Base-by-base conservation (phyloP, 345 rosid species). In the Populus alba region DNA sequence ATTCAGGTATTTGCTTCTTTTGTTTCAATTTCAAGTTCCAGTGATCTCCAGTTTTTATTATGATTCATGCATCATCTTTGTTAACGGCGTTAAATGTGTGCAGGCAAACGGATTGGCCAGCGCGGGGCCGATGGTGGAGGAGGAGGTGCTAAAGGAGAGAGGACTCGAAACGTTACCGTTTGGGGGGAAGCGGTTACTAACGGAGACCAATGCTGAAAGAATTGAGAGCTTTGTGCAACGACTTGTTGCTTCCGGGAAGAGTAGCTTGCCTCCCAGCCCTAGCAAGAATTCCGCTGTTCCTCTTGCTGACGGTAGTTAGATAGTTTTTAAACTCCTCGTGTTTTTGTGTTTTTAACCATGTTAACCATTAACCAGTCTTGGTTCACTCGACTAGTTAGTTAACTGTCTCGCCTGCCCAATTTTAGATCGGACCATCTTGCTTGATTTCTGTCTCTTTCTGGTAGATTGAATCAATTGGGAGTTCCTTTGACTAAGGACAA, bases 141-240 rank as follows among this genome's bases (percentile, higher is more conserved):
- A 78, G 71, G 89, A 88, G 31, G 88, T 92, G 76, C 66, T 96
- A 83, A 85, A 86, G 83, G 94, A 92, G 85, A 92, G 87, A 81
- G 97, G 94, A 20, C 90, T 92, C 9, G 95, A 92, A 87, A 83
- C 97, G 87, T 83, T 93, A 68, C 95, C 98, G 87, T 92, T 96
- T 83, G 97, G 97, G 79, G 92, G 91, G 78, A 94, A 96, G 88
- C 91, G 94, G 85, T 79, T 92, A 78, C 78, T 91, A 79, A 85
- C 88, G 86, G 99, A 94, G 92, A 96, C 88, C 0, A 94, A 96
- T 89, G 95, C 95, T 66, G 84, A 89, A 79, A 89, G 95, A 81
- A 90, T 96, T 72, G 82, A 89, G 84, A 65, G 86, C 80, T 91
- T 96, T 73, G 98, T 87, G 81, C 89, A 89, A 77, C 92, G 95